Base-by-base conservation (phyloP, 2,329 filamentous ascomycete genomes). In the Scortechinia acanthostroma region DNA sequence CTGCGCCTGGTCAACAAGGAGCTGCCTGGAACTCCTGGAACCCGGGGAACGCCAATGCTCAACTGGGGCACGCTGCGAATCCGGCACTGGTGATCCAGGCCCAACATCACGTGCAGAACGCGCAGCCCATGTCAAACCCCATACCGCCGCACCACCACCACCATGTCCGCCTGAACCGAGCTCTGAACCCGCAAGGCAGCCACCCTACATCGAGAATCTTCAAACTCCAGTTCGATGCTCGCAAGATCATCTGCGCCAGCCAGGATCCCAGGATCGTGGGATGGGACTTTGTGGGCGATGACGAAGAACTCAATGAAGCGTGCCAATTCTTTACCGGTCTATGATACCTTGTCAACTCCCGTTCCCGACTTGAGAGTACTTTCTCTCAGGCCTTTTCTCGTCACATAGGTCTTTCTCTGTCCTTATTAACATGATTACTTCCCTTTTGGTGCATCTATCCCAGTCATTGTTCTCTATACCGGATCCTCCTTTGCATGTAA, bases 191-290 rank as follows among this genome's bases (percentile, higher is more conserved):
- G 35, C 10, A 19, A 10, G n/a, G n/a, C n/a, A 10, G 10, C 25
- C 25, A 30, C n/a, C 35, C 35, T 6, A 40, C 35, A 10, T 40
- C 35, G 10, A 40, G 81, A 4, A 77, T 86, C 2, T 86, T 85
- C 65, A 86, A 86, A 56, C 62, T 85, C 22, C 81, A 86, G 54
- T 86, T 86, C 48, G 81, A 86, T 52, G 73, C 78, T 2, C 68
- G 80, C n/a, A 72, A 80, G 48, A 81, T 86, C 47, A 75, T 86
- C 42, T 83, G 80, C 58, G 83, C 80, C 52, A 79, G 73, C 44
- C 79, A 84, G 53, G 80, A 85, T 56, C 74, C 73, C 21, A 72
- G 74, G 14, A 85, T 86, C 48, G 78, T 85, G 1, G 80, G 80
- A 0, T 86, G 81, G 81, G 81, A 86, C 54, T 86, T 85, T 67